phyloP scores from a whole-genome alignment of 2,329 filamentous ascomycete species.

The Nemania serpens region DNA sequence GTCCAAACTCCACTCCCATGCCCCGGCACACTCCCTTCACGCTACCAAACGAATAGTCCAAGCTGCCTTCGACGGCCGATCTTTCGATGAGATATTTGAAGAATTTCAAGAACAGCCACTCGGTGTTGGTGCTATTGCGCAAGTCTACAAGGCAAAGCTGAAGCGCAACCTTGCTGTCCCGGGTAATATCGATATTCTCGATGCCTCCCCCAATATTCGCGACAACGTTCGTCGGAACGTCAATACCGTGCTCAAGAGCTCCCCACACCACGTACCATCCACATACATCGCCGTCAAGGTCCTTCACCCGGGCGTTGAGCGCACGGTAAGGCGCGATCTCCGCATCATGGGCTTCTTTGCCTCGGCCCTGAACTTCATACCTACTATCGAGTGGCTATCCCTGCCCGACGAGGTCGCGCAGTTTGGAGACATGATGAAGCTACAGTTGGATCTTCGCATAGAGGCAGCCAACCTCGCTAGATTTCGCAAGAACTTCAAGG shows the following conservation, averaged over 20 bases:
- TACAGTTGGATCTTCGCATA: slow-evolving; percentile 95
- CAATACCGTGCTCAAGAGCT: slow-evolving; percentile 83
- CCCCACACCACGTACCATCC: slow-evolving; percentile 83
- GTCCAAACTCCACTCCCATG: slow-evolving; percentile 93
- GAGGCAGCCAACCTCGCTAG: slow-evolving; percentile 87
- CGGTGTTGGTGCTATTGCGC: slow-evolving; percentile 93
- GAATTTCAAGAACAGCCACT: slow-evolving; percentile 90
- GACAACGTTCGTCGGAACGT: slow-evolving; percentile 80
- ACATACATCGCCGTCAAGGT: slow-evolving; percentile 96
- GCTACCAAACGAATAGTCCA: slow-evolving; percentile 79
- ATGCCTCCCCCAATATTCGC: slow-evolving; percentile 61
- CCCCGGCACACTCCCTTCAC: slow-evolving; percentile 84
- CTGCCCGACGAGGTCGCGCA: slow-evolving; percentile 91
- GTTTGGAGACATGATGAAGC: slow-evolving; percentile 97
- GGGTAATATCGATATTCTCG: slow-evolving; percentile 60
- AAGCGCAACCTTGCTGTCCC: slow-evolving; percentile 75
- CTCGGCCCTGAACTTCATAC: slow-evolving; percentile 78
- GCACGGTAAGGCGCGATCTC: slow-evolving; percentile 86
- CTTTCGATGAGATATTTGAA: slow-evolving; percentile 91
- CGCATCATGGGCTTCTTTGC: slow-evolving; percentile 96
- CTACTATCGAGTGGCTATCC: slow-evolving; percentile 96
- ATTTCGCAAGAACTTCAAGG: slow-evolving; percentile 89
- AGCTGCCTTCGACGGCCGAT: slow-evolving; percentile 77
- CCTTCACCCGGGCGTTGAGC: slow-evolving; percentile 87
- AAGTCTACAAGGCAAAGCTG: slow-evolving; percentile 95